Conservation (phyloP, 306 rosid genomes). For the Vigna hirtella region DNA sequence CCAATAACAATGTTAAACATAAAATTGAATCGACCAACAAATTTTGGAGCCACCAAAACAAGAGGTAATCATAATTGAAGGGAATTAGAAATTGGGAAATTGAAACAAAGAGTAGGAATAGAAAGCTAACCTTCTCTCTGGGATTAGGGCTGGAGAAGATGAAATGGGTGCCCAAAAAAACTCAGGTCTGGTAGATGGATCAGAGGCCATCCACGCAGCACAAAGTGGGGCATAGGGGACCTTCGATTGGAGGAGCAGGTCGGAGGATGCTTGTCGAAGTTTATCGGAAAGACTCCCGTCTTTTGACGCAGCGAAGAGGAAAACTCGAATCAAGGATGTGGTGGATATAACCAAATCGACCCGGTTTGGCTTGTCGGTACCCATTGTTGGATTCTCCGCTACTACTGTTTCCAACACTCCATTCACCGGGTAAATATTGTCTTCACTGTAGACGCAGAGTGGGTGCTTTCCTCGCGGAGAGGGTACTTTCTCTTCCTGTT, state of each 20-base stretch:
- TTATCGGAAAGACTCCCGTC: conserved; percentile 59
- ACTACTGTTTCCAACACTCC: no score
- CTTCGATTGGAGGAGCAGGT: conserved; percentile 53
- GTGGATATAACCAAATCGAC: conserved; percentile 64
- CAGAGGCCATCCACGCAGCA: conserved; percentile 64
- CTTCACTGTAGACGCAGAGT: no score
- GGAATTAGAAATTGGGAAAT: not conserved
- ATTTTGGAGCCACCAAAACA: not conserved
- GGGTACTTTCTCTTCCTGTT: no score
- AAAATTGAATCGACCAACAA: conserved; percentile 8
- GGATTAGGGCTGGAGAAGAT: conserved; percentile 77
- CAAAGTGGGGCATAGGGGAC: conserved; percentile 65
- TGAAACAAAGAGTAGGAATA: not conserved
- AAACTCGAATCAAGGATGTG: conserved; percentile 55
- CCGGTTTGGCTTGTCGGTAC: conserved; percentile 13
- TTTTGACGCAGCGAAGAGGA: conserved; percentile 63
- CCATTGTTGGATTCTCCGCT: conserved; percentile 34
- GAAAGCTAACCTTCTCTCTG: conserved; percentile 71
- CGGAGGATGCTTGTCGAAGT: conserved; percentile 63
- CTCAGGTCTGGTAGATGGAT: conserved; percentile 53
- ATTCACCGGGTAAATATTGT: no score
- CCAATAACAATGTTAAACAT: not conserved
- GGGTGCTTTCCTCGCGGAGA: no score
- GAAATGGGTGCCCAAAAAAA: conserved; percentile 60
- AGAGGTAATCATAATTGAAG: not conserved